Percentiles rank a stretch among this genome's conserved stretches.
phyloP scores from a whole-genome alignment of 495 filamentous ascomycete species.

The Trichoderma gamsii region DNA sequence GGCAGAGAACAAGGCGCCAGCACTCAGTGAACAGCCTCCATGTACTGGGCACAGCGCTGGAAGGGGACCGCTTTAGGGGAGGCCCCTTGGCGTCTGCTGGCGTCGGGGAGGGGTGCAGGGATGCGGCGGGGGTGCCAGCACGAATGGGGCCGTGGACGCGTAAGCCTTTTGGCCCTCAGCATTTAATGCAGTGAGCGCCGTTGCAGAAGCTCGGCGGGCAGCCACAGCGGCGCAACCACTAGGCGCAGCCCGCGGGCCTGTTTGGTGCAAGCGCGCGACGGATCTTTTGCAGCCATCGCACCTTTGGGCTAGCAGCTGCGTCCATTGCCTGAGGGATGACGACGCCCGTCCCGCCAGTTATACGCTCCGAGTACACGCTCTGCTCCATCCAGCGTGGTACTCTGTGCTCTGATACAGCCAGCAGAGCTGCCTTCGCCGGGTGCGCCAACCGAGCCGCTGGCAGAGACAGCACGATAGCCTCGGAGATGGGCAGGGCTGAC shows the following conservation, averaged over 20 bases:
- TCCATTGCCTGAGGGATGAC: slow-evolving; percentile 1
- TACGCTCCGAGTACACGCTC: background rate
- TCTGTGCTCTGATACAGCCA: no score
- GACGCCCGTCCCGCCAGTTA: background rate
- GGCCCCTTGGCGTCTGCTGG: slow-evolving; percentile 11
- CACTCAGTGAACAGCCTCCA: background rate
- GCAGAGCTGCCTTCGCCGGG: background rate
- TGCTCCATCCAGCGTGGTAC: background rate
- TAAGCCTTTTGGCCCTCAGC: slow-evolving; percentile 12
- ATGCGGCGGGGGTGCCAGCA: background rate
- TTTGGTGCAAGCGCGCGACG: background rate
- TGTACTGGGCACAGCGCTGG: background rate
- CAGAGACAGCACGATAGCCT: background rate
- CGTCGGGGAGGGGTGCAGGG: background rate
- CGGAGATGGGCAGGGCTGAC: slow-evolving; percentile 13
- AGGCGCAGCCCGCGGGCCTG: background rate
- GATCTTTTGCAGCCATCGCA: slow-evolving; percentile 1
- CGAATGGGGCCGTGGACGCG: slow-evolving; percentile 9
- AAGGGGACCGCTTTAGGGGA: slow-evolving; percentile 4
- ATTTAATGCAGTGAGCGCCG: slow-evolving; percentile 4
- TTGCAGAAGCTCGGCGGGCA: background rate
- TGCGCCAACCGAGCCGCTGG: slow-evolving; percentile 1
- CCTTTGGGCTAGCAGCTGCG: background rate
- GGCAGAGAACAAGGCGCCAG: background rate
- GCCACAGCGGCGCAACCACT: slow-evolving; percentile 3